Base-by-base conservation (phyloP, 1,284 basidiomycete genomes). In the Cryptococcus sp. region DNA sequence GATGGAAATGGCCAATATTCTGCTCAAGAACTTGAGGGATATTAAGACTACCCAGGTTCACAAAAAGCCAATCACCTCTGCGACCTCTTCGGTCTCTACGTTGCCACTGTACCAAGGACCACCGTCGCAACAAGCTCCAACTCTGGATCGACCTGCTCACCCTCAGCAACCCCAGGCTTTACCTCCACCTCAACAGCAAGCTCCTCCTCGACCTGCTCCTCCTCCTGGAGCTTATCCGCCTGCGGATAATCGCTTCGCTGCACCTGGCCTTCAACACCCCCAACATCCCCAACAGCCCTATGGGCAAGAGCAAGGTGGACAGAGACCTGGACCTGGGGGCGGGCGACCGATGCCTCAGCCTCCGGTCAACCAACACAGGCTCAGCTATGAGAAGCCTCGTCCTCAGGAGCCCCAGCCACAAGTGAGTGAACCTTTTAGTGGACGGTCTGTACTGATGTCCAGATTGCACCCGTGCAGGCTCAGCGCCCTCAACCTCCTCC, bases 1-100 rank as follows among this genome's bases (percentile, higher is more conserved):
- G 21, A 98, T 98, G 94, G 96, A 97, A 75, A 96, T 91, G 55
- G 96, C 96, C 39, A 98, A 98, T 73, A 85, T 88, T 67, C 81
- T 99, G 23, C 81, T 98, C 50, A 85, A 86, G 56, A 88, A 94
- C 73, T 86, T 91, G 79, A 87, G 81, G 61, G 79, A 80, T 54
- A 92, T 83, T 68, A 90, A 84, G 69, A 63, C 81, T 74, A 73
- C 71, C 22, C 73, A 76, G 58, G 62, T 62, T 13, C 65, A 62
- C 47, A 67, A 65, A 53, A 70, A 70, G 54, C 59, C 66, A 14
- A 50, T 56, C 25, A 58, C 66, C 28, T 56, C 66, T 7, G 61
- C 60, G 13, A 42, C 61, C 36, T 60, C 68, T 7, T 56, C 63
- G n/a, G 56, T 67, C 34, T 61, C 66, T 7, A 62, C 66, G 14